A percentile compares a stretch with the other conserved stretches of the same genome.
Evolutionary conservation across 2,329 filamentous ascomycete genomes (phyloP).

Genomic region (Fusarium tricinctum): DNA sequence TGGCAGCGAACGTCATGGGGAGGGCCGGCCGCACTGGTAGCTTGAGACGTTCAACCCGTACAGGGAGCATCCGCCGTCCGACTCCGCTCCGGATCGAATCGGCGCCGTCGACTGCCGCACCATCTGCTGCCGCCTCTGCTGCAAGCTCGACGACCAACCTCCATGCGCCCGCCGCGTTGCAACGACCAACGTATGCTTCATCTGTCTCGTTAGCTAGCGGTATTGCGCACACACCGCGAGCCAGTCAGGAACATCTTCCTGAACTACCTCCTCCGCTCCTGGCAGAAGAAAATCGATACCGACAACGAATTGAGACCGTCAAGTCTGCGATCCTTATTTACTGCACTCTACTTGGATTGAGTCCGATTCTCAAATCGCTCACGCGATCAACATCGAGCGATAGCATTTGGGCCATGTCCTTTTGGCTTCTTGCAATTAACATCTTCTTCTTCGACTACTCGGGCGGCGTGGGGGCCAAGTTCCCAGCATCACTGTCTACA

Average conservation of each 20-base stretch:
- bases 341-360: slow-evolving; percentile 89
- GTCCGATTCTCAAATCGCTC: slow-evolving; percentile 96
- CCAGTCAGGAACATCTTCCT: slow-evolving; percentile 52
- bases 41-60: slow-evolving; percentile 53
- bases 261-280: slow-evolving; percentile 50
- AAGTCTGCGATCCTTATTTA: slow-evolving; percentile 96
- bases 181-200: slow-evolving; percentile 67
- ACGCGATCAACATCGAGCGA: slow-evolving; percentile 92
- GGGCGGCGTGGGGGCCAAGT: slow-evolving; percentile 72
- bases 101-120: slow-evolving; percentile 43
- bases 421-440: slow-evolving; percentile 93
- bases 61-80: slow-evolving; percentile 57
- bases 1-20: slow-evolving; percentile 54
- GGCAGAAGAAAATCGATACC: slow-evolving; percentile 59
- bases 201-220: slow-evolving; percentile 65
- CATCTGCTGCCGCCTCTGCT: slow-evolving; percentile 52
- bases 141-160: slow-evolving; percentile 65
- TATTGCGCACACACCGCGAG: slow-evolving; percentile 45
- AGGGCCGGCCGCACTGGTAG: slow-evolving; percentile 55
- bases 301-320: slow-evolving; percentile 78
- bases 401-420: slow-evolving; percentile 97
- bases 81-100: slow-evolving; percentile 50
- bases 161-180: slow-evolving; percentile 41
- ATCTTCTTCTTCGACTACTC: slow-evolving; percentile 99
- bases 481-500: slow-evolving; percentile 84